These are phyloP conservation scores for Corynascus novoguineensis DNA, from an alignment of 495 filamentous ascomycete species.

Conservation along the genomic window DNA sequence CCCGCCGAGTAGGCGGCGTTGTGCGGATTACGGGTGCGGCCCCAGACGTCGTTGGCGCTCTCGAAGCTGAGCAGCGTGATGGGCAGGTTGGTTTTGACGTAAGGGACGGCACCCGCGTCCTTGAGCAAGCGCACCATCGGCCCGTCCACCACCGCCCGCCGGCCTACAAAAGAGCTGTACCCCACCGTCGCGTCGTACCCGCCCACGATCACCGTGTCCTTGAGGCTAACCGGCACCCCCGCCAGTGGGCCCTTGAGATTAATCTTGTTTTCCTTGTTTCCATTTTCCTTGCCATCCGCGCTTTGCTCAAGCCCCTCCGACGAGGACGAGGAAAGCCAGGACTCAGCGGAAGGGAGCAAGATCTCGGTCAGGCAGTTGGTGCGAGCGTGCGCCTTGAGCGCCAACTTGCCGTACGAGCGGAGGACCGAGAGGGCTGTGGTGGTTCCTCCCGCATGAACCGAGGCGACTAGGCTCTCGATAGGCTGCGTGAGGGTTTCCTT, in stretches of 20 bases:
- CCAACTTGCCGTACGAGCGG: constrained; percentile 83
- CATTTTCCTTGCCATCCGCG: neutral
- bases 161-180: constrained; percentile 66
- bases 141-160: constrained; percentile 58
- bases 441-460: constrained; percentile 63
- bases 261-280: constrained; percentile 31
- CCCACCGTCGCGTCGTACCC: constrained; percentile 87
- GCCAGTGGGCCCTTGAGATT: constrained; percentile 81
- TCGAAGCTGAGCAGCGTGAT: constrained; percentile 90
- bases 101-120: constrained; percentile 92
- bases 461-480: constrained; percentile 69
- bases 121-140: constrained; percentile 71
- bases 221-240: constrained; percentile 83
- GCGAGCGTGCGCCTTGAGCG: constrained; percentile 74
- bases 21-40: constrained; percentile 77
- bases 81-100: constrained; percentile 93
- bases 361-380: constrained; percentile 93
- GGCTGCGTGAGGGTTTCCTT: constrained; percentile 62
- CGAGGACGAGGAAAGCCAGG: constrained; percentile 59
- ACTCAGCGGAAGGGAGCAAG: constrained; percentile 71
- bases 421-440: constrained; percentile 68
- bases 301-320: no score
- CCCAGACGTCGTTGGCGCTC: constrained; percentile 86
- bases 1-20: constrained; percentile 79
- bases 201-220: constrained; percentile 78